phyloP scores from a whole-genome alignment of 352 stramenopile species.

The Pythium dissimile region DNA sequence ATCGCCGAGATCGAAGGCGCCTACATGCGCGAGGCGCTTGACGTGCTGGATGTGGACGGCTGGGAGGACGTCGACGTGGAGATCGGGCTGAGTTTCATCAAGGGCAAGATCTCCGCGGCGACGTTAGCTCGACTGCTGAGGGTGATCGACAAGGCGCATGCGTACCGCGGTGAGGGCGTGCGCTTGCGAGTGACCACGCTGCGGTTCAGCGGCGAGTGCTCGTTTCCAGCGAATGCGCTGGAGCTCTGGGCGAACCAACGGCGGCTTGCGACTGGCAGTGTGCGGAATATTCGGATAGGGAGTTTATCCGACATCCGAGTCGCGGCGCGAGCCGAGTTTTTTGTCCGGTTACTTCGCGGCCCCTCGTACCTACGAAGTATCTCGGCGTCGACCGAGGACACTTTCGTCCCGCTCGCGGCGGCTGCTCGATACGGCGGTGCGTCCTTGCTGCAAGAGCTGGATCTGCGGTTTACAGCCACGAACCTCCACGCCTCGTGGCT shows the following conservation, averaged over 20 bases:
- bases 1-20: background rate
- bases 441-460: background rate
- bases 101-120: background rate
- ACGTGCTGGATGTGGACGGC: background rate
- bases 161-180: background rate
- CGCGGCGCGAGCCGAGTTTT: background rate
- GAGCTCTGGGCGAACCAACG: background rate
- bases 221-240: background rate
- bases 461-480: background rate
- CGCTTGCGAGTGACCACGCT: background rate
- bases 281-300: background rate
- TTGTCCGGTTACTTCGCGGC: background rate
- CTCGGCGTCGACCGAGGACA: background rate
- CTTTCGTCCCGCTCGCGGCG: background rate
- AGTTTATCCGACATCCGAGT: background rate
- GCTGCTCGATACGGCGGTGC: background rate
- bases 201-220: background rate
- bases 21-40: background rate
- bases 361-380: background rate
- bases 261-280: background rate
- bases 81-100: conserved; percentile 7
- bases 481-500: background rate
- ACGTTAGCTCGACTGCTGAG: background rate
- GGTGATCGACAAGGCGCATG: background rate
- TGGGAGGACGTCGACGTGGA: background rate